These are phyloP conservation scores for Canna indica DNA, from an alignment of 176 grass and related monocot genomes.

Conservation along the genomic window DNA sequence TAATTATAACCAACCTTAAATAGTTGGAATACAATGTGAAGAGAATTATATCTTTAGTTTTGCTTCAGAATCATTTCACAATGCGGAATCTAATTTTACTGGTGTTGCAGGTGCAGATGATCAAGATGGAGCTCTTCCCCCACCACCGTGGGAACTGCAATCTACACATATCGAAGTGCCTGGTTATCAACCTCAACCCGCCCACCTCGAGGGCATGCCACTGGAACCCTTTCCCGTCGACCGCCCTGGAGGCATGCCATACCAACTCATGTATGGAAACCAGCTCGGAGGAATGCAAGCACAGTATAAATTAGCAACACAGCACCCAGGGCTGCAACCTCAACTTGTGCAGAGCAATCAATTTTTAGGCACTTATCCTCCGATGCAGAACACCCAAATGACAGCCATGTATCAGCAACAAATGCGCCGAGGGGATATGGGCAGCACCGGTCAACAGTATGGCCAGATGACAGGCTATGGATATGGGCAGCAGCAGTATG, in stretches of 20 bases:
- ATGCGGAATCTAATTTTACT: neutral
- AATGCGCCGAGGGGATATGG: conserved; percentile 17
- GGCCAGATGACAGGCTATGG: conserved; percentile 33
- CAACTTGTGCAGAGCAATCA: conserved; percentile 2
- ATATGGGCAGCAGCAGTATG: conserved; percentile 45
- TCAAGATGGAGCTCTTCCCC: conserved; percentile 39
- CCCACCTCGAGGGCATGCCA: conserved; percentile 28
- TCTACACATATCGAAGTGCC: conserved; percentile 26
- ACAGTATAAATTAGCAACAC: neutral
- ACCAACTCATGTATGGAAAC: conserved; percentile 8
- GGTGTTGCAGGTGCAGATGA: conserved; percentile 35
- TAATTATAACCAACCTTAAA: too few species aligned
- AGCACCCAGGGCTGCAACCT: neutral
- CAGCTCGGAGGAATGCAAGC: conserved; percentile 16
- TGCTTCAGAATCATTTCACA: too few species aligned
- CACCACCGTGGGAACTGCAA: conserved; percentile 45
- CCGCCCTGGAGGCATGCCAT: conserved; percentile 19
- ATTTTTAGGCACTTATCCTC: conserved; percentile 8
- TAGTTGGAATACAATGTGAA: too few species aligned
- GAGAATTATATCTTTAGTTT: too few species aligned
- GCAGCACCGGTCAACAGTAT: conserved; percentile 37
- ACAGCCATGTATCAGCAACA: conserved; percentile 33
- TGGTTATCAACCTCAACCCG: conserved; percentile 25
- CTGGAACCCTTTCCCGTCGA: too few species aligned
- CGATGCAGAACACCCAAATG: conserved; percentile 38